Percentiles rank a stretch among this genome's conserved stretches.
phyloP scores from a whole-genome alignment of 805 yeast genomes.

The Metschnikowia lochheadii region DNA sequence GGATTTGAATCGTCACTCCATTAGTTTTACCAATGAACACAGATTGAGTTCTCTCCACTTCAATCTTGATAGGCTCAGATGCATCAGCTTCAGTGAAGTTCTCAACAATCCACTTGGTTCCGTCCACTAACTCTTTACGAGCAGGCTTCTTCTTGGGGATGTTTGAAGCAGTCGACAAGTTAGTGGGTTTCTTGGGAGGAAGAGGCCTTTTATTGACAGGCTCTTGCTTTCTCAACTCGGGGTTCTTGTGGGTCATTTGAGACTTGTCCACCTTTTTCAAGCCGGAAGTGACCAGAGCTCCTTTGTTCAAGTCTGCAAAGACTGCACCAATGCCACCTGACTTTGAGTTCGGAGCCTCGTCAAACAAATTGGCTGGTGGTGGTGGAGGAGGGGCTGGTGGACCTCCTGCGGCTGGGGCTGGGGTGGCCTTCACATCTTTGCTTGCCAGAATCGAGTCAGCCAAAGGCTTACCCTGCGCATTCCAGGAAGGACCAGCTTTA shows the following conservation, averaged over 20 bases:
- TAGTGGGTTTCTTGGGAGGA: slow-evolving; percentile 80
- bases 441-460: slow-evolving; percentile 41
- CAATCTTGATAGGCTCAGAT: slow-evolving; percentile 57
- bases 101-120: slow-evolving; percentile 81
- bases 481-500: slow-evolving; percentile 83
- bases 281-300: slow-evolving; percentile 77
- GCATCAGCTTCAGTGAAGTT: slow-evolving; percentile 56
- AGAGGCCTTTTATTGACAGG: slow-evolving; percentile 53
- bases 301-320: slow-evolving; percentile 84
- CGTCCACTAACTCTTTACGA: slow-evolving; percentile 70
- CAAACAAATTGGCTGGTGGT: slow-evolving; percentile 74
- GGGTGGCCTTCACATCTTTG: slow-evolving; percentile 29
- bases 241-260: slow-evolving; percentile 92
- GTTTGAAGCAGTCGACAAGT: slow-evolving; percentile 48
- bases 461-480: slow-evolving; percentile 53
- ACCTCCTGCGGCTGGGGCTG: slow-evolving; percentile 28
- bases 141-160: slow-evolving; percentile 36
- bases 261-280: slow-evolving; percentile 90
- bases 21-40: slow-evolving; percentile 81
- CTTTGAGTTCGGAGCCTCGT: slow-evolving; percentile 19
- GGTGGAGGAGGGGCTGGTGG: slow-evolving; percentile 90
- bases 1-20: slow-evolving; percentile 70
- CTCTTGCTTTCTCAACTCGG: slow-evolving; percentile 63
- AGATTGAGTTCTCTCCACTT: slow-evolving; percentile 82
- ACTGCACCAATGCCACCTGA: slow-evolving; percentile 75